phyloP scores from a whole-genome alignment of 192 early-diverging fungal species.

The Kickxella alabastrina region DNA sequence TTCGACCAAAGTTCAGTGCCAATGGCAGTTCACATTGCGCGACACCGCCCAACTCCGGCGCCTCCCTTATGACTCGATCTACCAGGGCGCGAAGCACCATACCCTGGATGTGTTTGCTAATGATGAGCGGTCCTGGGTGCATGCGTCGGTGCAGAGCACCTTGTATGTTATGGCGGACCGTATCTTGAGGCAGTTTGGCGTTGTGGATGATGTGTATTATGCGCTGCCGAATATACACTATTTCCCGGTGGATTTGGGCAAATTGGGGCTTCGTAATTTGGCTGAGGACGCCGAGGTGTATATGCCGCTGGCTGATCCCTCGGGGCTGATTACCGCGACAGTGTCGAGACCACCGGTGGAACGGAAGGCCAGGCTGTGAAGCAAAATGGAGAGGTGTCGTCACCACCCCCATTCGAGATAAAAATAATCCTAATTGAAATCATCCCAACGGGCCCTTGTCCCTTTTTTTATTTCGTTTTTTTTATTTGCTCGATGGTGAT shows the following conservation, averaged over 20 bases:
- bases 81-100: slow-evolving; percentile 57
- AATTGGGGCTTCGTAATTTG: slow-evolving; percentile 69
- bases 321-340: slow-evolving; percentile 70
- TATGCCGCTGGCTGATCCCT: slow-evolving; percentile 69
- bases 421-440: no score
- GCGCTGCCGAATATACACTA: slow-evolving; percentile 77
- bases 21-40: slow-evolving; percentile 54
- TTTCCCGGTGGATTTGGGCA: slow-evolving; percentile 67
- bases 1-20: slow-evolving; percentile 67
- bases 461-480: no score
- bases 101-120: slow-evolving; percentile 74
- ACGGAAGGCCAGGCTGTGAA: slow-evolving; percentile 27
- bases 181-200: slow-evolving; percentile 56
- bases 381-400: not conserved
- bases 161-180: slow-evolving; percentile 72
- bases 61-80: slow-evolving; percentile 57
- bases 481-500: no score
- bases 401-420: no score
- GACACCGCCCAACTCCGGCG: slow-evolving; percentile 13
- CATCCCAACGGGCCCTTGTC: no score
- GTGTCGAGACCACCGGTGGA: slow-evolving; percentile 51
- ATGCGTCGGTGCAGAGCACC: slow-evolving; percentile 76
- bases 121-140: slow-evolving; percentile 59
- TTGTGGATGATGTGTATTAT: slow-evolving; percentile 60
- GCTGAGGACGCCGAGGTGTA: slow-evolving; percentile 66